Evolutionary conservation across 768 basidiomycete genomes (phyloP).

Genomic region (Omphalotus guepiniiformis): DNA sequence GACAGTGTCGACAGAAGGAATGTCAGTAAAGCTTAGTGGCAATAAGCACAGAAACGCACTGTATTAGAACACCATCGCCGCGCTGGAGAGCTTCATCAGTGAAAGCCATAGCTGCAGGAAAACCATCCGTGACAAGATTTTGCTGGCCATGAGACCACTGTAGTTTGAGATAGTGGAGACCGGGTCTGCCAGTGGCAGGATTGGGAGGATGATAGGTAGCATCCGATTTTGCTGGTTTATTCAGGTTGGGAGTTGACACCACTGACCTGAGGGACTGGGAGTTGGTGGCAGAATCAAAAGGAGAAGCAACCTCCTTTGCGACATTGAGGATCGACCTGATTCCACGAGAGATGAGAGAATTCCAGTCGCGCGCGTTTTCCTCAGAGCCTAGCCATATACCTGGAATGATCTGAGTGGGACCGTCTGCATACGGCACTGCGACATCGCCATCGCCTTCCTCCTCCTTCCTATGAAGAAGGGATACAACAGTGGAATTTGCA

Average conservation of each 20-base stretch:
- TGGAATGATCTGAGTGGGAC: constrained; percentile 82
- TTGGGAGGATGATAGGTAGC: constrained; percentile 67
- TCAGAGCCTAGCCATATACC: constrained; percentile 89
- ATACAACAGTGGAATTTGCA: constrained; percentile 42
- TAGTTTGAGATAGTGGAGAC: constrained; percentile 85
- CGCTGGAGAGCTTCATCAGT: constrained; percentile 72
- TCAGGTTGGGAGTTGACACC: constrained; percentile 66
- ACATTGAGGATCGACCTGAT: constrained; percentile 87
- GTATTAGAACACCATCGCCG: constrained; percentile 77
- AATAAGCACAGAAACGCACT: constrained; percentile 49
- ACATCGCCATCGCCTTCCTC: constrained; percentile 57
- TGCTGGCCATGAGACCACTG: constrained; percentile 94
- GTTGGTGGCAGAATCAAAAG: constrained; percentile 48
- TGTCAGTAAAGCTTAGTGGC: constrained; percentile 14
- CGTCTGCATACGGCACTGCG: constrained; percentile 68
- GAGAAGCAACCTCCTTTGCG: constrained; percentile 83
- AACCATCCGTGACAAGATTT: constrained; percentile 76
- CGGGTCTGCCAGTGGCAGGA: constrained; percentile 63
- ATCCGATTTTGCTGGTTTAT: constrained; percentile 28
- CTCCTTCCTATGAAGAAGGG: constrained; percentile 59
- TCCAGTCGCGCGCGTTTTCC: constrained; percentile 86
- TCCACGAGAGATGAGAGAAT: constrained; percentile 59
- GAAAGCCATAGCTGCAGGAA: constrained; percentile 77
- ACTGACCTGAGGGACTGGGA: constrained; percentile 52
- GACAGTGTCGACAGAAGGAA: constrained; percentile 55